A percentile compares a stretch with the other conserved stretches of the same genome.
phyloP scores from a whole-genome alignment of 2,329 filamentous ascomycete genomes.

The Ophiocordyceps camponoti-leonardi region DNA sequence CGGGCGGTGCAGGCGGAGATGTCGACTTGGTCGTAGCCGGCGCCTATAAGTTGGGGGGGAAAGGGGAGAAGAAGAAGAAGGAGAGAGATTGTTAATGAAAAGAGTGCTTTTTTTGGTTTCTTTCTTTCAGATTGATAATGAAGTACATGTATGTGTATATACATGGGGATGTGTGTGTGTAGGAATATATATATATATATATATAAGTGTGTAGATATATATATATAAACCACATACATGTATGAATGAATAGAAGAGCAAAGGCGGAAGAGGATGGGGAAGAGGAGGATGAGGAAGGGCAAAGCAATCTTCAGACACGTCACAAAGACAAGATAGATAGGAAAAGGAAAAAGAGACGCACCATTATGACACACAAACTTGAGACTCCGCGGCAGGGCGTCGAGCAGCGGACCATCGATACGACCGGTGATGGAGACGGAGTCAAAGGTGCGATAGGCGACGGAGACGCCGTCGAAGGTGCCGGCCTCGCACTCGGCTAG shows the following conservation, averaged over 20 bases:
- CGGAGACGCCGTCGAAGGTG: slow-evolving; percentile 36
- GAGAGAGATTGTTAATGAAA: neutral
- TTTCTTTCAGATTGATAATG: too few species aligned
- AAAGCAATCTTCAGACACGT: neutral
- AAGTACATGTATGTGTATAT: too few species aligned
- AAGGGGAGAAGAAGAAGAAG: neutral
- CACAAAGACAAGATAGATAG: neutral
- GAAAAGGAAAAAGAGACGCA: slow-evolving; percentile 10
- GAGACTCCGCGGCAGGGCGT: slow-evolving; percentile 20
- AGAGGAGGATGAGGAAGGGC: too few species aligned
- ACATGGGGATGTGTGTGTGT: too few species aligned
- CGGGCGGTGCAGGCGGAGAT: slow-evolving; percentile 44
- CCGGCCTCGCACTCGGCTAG: slow-evolving; percentile 35
- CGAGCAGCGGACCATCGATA: slow-evolving; percentile 44
- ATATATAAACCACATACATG: too few species aligned
- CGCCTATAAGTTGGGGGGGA: too few species aligned
- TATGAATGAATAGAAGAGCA: too few species aligned
- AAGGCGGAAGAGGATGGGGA: too few species aligned
- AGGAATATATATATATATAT: too few species aligned
- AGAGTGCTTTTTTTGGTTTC: too few species aligned
- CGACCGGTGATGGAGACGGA: slow-evolving; percentile 28
- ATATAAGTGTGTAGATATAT: too few species aligned
- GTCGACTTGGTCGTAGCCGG: slow-evolving; percentile 56
- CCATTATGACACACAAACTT: slow-evolving; percentile 25
- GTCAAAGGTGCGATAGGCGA: slow-evolving; percentile 38